phyloP scores from a whole-genome alignment of 164 flowering plant species.

The Protea cynaroides region DNA sequence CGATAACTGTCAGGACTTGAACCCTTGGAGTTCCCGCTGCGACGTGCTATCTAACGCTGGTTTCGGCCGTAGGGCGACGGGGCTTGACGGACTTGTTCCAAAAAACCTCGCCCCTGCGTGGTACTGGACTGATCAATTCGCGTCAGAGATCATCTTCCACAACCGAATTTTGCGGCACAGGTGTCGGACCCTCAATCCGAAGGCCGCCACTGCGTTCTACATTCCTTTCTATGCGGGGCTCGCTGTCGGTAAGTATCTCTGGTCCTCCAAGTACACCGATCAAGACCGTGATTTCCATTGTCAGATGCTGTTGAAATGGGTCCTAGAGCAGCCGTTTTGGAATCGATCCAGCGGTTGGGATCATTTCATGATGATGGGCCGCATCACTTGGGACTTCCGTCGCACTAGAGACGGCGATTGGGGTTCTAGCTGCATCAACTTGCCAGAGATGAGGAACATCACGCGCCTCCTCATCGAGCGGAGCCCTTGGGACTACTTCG shows the following conservation, averaged over 20 bases:
- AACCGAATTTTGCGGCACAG: conserved; percentile 51
- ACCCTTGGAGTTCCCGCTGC: conserved; percentile 75
- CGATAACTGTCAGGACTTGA: conserved; percentile 44
- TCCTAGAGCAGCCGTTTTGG: conserved; percentile 46
- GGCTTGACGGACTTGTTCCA: conserved; percentile 41
- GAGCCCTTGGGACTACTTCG: conserved; percentile 83
- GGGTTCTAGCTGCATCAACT: conserved; percentile 75
- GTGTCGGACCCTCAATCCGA: conserved; percentile 66
- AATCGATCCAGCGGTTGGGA: conserved; percentile 68
- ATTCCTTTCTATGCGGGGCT: conserved; percentile 91
- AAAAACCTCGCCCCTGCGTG: conserved; percentile 34
- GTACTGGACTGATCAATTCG: conserved; percentile 84
- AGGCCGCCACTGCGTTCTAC: conserved; percentile 68
- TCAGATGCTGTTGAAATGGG: conserved; percentile 48
- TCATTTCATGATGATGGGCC: conserved; percentile 77
- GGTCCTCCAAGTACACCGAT: conserved; percentile 31
- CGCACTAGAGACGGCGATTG: conserved; percentile 63
- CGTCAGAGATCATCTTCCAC: conserved; percentile 71
- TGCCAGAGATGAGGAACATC: conserved; percentile 65
- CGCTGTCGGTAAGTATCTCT: conserved; percentile 63
- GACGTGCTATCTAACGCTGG: conserved; percentile 61
- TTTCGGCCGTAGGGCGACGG: conserved; percentile 49
- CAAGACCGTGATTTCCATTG: conserved; percentile 59
- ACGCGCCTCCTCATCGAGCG: conserved; percentile 82
- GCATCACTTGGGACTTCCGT: conserved; percentile 93